Evolutionary conservation across 2,329 filamentous ascomycete species (phyloP).

Genomic region (Cladosporium colombiae): DNA sequence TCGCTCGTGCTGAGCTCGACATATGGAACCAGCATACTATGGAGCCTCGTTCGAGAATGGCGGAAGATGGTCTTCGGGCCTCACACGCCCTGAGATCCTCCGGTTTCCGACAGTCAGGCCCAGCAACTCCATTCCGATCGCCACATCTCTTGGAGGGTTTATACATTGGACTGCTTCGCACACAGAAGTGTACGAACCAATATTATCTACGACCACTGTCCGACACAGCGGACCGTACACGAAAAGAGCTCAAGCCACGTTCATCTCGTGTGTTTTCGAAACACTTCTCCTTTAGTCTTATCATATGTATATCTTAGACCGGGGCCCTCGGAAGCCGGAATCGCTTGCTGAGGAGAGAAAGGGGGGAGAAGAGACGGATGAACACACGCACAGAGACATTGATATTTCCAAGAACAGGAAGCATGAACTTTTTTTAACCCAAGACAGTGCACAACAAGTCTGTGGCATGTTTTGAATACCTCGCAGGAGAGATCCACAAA

Average conservation of each 20-base stretch:
- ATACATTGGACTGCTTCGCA: neutral
- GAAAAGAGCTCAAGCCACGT: neutral
- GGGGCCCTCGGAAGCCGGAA: neutral
- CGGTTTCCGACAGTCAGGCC: neutral
- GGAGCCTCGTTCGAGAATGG: neutral
- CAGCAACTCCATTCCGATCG: neutral
- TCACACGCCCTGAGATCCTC: neutral
- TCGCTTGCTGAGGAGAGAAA: neutral
- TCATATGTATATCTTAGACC: slow-evolving; percentile 7
- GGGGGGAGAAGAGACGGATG: neutral
- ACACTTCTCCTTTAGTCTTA: neutral
- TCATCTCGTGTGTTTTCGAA: neutral
- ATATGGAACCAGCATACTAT: neutral
- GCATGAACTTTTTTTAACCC: neutral
- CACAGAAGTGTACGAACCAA: neutral
- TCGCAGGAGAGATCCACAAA: neutral
- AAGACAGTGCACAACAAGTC: neutral
- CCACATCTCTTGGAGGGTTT: neutral
- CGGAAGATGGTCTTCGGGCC: neutral
- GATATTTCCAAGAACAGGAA: neutral
- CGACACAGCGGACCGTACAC: neutral
- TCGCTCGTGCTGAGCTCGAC: neutral
- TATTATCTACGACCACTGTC: neutral
- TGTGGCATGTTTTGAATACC: neutral
- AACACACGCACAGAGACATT: neutral